Evolutionary conservation across 768 basidiomycete species (phyloP), one percentile per base, ranked within the genome.

Genomic region (Suillus brevipes): DNA sequence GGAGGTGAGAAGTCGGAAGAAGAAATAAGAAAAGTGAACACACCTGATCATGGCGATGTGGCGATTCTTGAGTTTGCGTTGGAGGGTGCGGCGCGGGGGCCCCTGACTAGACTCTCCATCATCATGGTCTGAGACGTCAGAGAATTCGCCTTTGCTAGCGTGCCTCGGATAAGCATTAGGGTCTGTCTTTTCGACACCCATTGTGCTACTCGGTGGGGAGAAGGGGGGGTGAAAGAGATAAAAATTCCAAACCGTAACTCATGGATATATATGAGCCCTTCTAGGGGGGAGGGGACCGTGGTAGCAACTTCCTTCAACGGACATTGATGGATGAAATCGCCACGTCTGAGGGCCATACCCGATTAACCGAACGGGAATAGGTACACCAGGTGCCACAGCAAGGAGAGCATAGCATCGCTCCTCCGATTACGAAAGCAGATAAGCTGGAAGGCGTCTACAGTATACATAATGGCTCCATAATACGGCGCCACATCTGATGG

Each of bases 41-140:
- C 60, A 81, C 89, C 90, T 91, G 68, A 92, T 92, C 90, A 92
- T 91, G 59, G 91, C 89, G 65, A 93, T 83, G 73, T 93, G 92
- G 18, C 91, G 81, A 70, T 90, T 91, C 74, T 90, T 90, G 68
- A 90, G 78, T 74, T 90, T 88, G 57, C 88, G 82, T 13, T 83
- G 77, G 47, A 89, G 84, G 52, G 36, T 66, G 0, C 56, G 63
- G 4, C 25, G 5, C 59, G 61, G 3, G 16, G 55, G n/a, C 2
- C 0, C 31, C 9, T 61, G 12, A 4, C 63, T 38, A 3, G 63
- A 66, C 49, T 78, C 75, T 25, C 72, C 65, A 16, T 77, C 75
- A 10, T 77, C 75, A 8, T 65, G 66, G 1, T 68, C 9, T 31
- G 73, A 78, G 49, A 9, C 61, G 0, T 72, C 66, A 18, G 67